Conservation (phyloP, 495 filamentous ascomycete genomes). For the Halenospora varia region DNA sequence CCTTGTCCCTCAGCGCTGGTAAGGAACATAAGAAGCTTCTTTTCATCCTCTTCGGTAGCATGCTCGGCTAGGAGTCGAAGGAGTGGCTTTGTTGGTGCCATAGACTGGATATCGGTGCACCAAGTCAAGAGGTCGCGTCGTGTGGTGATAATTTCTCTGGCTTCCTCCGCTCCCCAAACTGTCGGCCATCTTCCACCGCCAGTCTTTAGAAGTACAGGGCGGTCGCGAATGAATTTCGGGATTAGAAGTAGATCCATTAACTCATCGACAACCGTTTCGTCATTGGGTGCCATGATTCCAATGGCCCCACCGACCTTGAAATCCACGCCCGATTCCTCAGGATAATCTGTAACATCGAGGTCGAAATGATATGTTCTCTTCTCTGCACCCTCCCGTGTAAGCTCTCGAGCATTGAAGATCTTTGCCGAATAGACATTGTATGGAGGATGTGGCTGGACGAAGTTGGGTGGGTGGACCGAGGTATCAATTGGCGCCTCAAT, state of each 20-base stretch:
- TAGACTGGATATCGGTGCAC: constrained; percentile 92
- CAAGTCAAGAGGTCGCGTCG: constrained; percentile 88
- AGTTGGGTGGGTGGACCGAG: constrained; percentile 70
- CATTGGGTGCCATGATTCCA: constrained; percentile 86
- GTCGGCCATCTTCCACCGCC: constrained; percentile 87
- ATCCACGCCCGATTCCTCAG: constrained; percentile 78
- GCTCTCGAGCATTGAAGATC: constrained; percentile 74
- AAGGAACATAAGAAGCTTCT: constrained; percentile 80
- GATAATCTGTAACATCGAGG: constrained; percentile 93
- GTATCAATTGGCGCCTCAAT: constrained; percentile 32
- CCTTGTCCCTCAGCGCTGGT: constrained; percentile 89
- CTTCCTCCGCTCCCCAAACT: constrained; percentile 91
- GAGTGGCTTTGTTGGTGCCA: constrained; percentile 83
- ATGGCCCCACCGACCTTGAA: constrained; percentile 97
- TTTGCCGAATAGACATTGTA: constrained; percentile 85
- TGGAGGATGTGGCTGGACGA: constrained; percentile 92
- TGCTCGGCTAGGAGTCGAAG: constrained; percentile 86
- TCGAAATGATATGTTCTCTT: constrained; percentile 98
- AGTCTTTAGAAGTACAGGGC: constrained; percentile 72
- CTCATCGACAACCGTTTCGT: constrained; percentile 71
- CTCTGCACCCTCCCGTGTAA: constrained; percentile 87
- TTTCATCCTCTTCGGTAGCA: constrained; percentile 72
- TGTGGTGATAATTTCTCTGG: constrained; percentile 80
- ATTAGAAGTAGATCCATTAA: constrained; percentile 77
- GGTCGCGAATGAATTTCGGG: constrained; percentile 73